Percentiles rank a stretch among this genome's conserved stretches.
Conservation (phyloP, 768 basidiomycete genomes). For the Tricholomella constricta region DNA sequence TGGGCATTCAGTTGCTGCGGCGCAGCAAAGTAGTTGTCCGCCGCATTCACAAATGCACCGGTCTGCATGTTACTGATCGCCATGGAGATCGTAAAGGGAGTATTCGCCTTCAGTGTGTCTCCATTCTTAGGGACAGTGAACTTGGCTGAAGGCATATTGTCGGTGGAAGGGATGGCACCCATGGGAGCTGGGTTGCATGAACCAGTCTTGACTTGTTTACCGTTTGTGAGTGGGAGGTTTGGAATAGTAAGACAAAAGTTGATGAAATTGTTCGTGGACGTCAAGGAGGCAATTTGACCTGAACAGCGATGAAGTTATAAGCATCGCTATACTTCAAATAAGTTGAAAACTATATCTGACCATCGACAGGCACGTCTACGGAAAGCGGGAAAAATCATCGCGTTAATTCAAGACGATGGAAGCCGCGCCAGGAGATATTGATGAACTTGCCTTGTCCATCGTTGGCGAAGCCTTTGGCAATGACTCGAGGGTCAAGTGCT, state of each 20-base stretch:
- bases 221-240: conserved; percentile 54
- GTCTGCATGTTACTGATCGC: conserved; percentile 47
- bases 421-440: no score
- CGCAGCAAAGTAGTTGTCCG: conserved; percentile 56
- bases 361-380: conserved; percentile 31
- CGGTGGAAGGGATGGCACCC: conserved; percentile 52
- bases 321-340: background rate
- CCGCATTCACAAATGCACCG: conserved; percentile 59
- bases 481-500: conserved; percentile 48
- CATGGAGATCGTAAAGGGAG: conserved; percentile 53
- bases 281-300: conserved; percentile 54
- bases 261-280: conserved; percentile 64
- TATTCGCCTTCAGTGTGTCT: conserved; percentile 44
- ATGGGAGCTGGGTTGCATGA: no score
- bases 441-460: conserved; percentile 44
- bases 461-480: conserved; percentile 46
- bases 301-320: conserved; percentile 3
- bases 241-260: conserved; percentile 49
- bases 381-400: background rate
- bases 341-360: conserved; percentile 13
- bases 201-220: conserved; percentile 49
- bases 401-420: background rate
- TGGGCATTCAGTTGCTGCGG: no score
- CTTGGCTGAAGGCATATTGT: conserved; percentile 51
- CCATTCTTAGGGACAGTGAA: conserved; percentile 47